Percentiles rank a stretch among this genome's conserved stretches.
These are phyloP conservation scores for Hypholoma fasciculare DNA, from an alignment of 768 basidiomycete species.

Conservation along the genomic window DNA sequence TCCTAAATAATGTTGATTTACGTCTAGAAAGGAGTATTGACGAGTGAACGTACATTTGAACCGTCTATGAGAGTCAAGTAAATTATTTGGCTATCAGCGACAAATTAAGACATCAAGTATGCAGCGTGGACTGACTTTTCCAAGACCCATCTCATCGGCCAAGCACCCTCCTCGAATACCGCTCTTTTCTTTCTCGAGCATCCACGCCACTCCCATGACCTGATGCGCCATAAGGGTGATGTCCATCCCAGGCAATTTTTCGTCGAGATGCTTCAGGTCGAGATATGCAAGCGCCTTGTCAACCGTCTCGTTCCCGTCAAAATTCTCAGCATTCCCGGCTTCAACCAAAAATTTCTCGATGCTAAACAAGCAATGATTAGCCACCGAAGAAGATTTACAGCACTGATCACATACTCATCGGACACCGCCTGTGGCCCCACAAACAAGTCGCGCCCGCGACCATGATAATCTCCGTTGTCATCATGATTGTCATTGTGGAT, in stretches of 20 bases:
- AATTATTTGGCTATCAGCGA: background rate
- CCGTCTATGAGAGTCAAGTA: slow-evolving; percentile 32
- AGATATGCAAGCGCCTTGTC: slow-evolving; percentile 56
- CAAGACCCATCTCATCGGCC: slow-evolving; percentile 61
- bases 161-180: slow-evolving; percentile 46
- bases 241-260: slow-evolving; percentile 57
- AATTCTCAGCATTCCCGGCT: slow-evolving; percentile 58
- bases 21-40: background rate
- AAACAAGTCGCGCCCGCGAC: slow-evolving; percentile 45
- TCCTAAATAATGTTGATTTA: slow-evolving; percentile 34
- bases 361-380: slow-evolving; percentile 26
- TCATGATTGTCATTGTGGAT: slow-evolving; percentile 34
- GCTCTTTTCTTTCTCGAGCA: slow-evolving; percentile 50
- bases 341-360: slow-evolving; percentile 53
- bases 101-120: slow-evolving; percentile 1
- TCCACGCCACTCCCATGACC: slow-evolving; percentile 61
- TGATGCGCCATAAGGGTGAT: slow-evolving; percentile 71
- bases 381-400: background rate
- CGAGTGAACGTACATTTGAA: slow-evolving; percentile 40
- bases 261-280: slow-evolving; percentile 45
- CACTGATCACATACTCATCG: slow-evolving; percentile 44
- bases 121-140: slow-evolving; percentile 40
- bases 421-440: slow-evolving; percentile 40
- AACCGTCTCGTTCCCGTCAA: slow-evolving; percentile 60
- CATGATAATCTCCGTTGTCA: slow-evolving; percentile 45